Base-by-base conservation (phyloP, 1,284 basidiomycete genomes). In the Exobasidium cylindrosporum region DNA sequence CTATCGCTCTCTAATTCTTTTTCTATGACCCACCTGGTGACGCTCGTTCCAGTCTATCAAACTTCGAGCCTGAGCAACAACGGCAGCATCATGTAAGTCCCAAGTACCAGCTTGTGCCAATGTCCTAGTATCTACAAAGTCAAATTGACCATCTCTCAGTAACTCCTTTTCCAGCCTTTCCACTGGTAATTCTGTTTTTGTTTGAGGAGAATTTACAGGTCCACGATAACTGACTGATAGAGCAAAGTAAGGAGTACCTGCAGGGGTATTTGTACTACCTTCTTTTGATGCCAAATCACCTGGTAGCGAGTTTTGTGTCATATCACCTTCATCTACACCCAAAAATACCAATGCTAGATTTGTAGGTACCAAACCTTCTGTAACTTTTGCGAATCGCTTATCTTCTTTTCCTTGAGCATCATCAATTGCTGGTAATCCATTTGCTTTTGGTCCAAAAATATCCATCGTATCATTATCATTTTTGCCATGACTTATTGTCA, bases 31-130 rank as follows among this genome's bases (percentile, higher is more conserved):
- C 56, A 65, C 63, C 0, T 54, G 32, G 45, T 69, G 63, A 0
- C 76, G 61, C 58, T 78, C 76, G 58, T 77, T 78, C 77, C 77
- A 79, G 53, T 79, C 77, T 43, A 79, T 24, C 43, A 79, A 50
- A 2, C 62, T 64, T 46, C 76, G 70, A 3, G 74, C 68, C 32
- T 74, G 67, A 0, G 76, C 74, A 1, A 78, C 66, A 13, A 77
- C 54, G 0, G 76, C 73, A 0, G 77, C 74, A 31, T 79, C 68
- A 1, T 59, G 47, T 14, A 30, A 50, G 0, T 62, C 61, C 69
- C 76, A 72, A 1, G 58, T 57, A 3, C 70, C 61, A 1, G 68
- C 68, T 11, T 62, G 56, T 1, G 70, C 64, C 6, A 70, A 65
- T 0, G 65, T 63, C n/a, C 77, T 66, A 28, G 76, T 72, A 56